These are phyloP conservation scores for Ophiosphaerella narmari DNA, from an alignment of 2,329 filamentous ascomycete species.

Conservation along the genomic window DNA sequence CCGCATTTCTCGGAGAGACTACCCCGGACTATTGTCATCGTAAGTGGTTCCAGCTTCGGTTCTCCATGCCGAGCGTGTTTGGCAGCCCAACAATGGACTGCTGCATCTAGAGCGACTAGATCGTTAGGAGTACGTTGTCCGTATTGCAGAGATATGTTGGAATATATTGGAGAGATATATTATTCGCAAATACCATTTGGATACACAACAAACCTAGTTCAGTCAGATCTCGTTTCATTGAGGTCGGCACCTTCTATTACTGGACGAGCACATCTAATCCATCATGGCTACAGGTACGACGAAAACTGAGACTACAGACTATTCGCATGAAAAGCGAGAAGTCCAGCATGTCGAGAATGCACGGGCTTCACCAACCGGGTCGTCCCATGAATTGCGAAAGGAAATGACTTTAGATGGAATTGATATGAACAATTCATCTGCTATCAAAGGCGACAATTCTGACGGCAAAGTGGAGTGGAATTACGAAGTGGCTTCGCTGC, in stretches of 20 bases:
- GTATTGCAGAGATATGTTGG: constrained; percentile 4
- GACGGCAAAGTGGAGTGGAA: constrained; percentile 48
- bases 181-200: neutral
- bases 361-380: constrained; percentile 18
- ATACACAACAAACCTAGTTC: neutral
- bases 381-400: constrained; percentile 29
- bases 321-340: constrained; percentile 30
- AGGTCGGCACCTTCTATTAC: neutral
- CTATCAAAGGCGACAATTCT: constrained; percentile 48
- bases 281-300: constrained; percentile 18
- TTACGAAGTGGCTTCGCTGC: constrained; percentile 41
- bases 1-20: constrained; percentile 25
- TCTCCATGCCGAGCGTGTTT: neutral
- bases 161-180: constrained; percentile 4
- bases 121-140: constrained; percentile 8
- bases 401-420: constrained; percentile 34
- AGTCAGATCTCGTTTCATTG: neutral
- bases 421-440: constrained; percentile 41
- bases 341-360: constrained; percentile 30
- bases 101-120: constrained; percentile 8
- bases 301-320: constrained; percentile 8
- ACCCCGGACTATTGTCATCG: constrained; percentile 25
- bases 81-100: neutral
- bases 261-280: neutral
- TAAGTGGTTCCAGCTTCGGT: constrained; percentile 6